These are phyloP conservation scores for Trichoderma sp. DNA, from an alignment of 2,329 filamentous ascomycete genomes.

Conservation along the genomic window DNA sequence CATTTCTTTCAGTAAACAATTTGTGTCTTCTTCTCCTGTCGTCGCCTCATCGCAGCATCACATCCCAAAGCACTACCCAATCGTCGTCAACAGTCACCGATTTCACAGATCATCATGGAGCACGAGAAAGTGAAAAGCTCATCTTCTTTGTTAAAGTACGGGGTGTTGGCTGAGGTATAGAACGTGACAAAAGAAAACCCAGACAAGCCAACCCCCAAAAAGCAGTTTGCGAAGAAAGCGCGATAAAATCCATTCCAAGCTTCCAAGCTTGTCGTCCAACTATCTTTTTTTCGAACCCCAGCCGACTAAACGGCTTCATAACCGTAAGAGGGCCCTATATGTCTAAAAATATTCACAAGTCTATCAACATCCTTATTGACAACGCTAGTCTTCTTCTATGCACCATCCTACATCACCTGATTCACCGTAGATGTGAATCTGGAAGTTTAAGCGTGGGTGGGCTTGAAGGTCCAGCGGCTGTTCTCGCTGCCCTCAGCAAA, in stretches of 20 bases:
- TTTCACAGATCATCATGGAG: not conserved
- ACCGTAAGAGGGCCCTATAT: not conserved
- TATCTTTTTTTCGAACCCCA: not conserved
- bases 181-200: not conserved
- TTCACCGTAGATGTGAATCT: not conserved
- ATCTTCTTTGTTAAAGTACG: not conserved
- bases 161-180: not conserved
- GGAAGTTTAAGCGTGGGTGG: constrained; percentile 31
- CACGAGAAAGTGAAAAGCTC: not conserved
- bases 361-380: constrained; percentile 13
- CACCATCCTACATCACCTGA: not conserved
- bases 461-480: constrained; percentile 63
- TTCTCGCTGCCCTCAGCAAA: constrained; percentile 65
- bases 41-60: not conserved
- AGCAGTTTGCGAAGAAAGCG: not conserved
- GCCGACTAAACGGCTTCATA: not conserved
- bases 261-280: not conserved
- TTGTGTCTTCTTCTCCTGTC: not conserved
- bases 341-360: constrained; percentile 1
- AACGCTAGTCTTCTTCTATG: constrained; percentile 11
- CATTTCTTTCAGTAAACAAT: not conserved
- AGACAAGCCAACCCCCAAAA: not conserved
- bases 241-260: not conserved
- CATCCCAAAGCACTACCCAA: not conserved
- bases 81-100: not conserved